Evolutionary conservation across 352 stramenopile genomes (phyloP), one percentile per base, ranked within the genome.

Genomic region (Globisporangium solare): DNA sequence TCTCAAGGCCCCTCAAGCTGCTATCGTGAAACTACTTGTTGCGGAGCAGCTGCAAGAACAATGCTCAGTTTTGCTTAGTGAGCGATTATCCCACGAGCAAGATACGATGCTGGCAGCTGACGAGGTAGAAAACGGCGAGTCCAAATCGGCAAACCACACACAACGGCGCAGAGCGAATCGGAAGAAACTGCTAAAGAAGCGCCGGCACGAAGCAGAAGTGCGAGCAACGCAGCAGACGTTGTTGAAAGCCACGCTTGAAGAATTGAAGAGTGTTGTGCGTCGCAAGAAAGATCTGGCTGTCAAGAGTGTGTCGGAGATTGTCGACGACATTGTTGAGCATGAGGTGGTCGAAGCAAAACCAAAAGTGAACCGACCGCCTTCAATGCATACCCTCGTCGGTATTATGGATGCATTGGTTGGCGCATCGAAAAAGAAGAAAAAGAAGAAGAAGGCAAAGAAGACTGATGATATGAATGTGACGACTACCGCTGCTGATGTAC

Each of bases 31-130:
- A 40, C 62, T 94, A 12, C 60, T 94, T n/a, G 54, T 89, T 12
- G 80, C 80, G 3, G 85, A 92, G 53, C 56, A 88, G 20, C 48
- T 94, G 14, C 85, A 94, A 62, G 82, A 76, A 7, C 69, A 87
- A 27, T 92, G 80, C 32, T 85, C 82, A 2, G 45, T 74, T n/a
- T 54, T 92, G 12, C 56, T 94, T n/a, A 76, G 64, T 17, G 77
- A 88, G 32, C 76, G 66, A 24, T 31, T 92, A 15, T 64, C 66
- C 6, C 69, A 63, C 17, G 73, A 86, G 13, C n/a, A 66, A 2
- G 43, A 40, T 3, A 49, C 11, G 21, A 46, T 13, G 47, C 7
- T 45, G 37, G 21, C 40, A 18, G 20, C 51, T 11, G 39, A 35
- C 2, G 52, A 62, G 13, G 20, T 14, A 6, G 56, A 46, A 10